Percentiles rank a stretch among this genome's conserved stretches.
phyloP scores from a whole-genome alignment of 208 protist species.

The Acanthamoeba comandoni region DNA sequence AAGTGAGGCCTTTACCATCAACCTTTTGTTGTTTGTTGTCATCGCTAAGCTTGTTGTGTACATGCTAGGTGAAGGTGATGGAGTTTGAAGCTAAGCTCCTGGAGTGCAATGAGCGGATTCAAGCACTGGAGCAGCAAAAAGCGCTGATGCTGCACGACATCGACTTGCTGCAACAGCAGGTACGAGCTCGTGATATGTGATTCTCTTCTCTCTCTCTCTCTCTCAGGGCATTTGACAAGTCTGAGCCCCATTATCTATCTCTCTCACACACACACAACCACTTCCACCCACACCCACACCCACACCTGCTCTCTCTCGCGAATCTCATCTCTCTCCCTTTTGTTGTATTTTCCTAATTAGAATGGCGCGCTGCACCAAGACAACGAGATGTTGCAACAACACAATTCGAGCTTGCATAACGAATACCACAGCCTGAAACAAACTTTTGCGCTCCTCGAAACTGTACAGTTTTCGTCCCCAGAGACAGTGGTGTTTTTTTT shows the following conservation, averaged over 20 bases:
- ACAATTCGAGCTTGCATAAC: background rate
- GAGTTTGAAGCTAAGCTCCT: constrained; percentile 2
- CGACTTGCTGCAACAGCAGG: constrained; percentile 53
- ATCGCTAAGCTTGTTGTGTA: no score
- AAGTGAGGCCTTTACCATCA: no score
- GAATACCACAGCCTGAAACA: background rate
- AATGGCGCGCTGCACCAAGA: constrained; percentile 31
- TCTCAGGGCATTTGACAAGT: background rate
- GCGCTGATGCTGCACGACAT: constrained; percentile 26
- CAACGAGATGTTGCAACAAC: constrained; percentile 39
- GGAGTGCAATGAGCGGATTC: background rate
- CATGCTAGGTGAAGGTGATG: background rate
- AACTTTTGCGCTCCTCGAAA: background rate
- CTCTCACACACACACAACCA: no score
- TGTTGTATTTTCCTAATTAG: background rate
- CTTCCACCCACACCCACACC: no score
- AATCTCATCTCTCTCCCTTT: background rate
- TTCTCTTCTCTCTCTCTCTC: no score
- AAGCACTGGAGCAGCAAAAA: constrained; percentile 20
- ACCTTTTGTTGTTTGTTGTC: no score
- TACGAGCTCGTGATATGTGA: background rate
- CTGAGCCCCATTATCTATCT: no score
- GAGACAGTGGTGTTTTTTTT: no score
- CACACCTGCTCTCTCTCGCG: no score
- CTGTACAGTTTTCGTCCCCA: no score